Conservation (phyloP, 2,329 filamentous ascomycete genomes). For the Biscogniauxia marginata region DNA sequence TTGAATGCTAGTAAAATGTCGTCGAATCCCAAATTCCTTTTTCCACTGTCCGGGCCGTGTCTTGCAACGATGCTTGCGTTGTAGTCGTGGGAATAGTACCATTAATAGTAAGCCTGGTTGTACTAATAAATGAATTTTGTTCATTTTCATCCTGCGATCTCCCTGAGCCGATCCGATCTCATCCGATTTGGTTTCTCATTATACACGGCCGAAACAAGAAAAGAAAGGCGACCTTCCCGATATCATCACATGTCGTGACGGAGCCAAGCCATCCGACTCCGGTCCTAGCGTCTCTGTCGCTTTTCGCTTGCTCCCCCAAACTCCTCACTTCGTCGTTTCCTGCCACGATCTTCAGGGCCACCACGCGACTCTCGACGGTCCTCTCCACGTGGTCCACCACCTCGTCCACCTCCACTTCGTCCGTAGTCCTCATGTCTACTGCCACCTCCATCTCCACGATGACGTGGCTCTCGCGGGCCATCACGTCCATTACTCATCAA, state of each 20-base stretch:
- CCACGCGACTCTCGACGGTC: slow-evolving; percentile 35
- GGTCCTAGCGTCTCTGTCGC: slow-evolving; percentile 46
- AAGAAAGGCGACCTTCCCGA: slow-evolving; percentile 9
- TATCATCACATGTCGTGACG: slow-evolving; percentile 9
- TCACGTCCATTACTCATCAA: slow-evolving; percentile 26
- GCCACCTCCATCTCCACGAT: slow-evolving; percentile 29
- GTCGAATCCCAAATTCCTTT: background rate
- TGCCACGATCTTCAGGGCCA: slow-evolving; percentile 36
- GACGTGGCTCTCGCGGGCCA: slow-evolving; percentile 30
- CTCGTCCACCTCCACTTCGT: slow-evolving; percentile 33
- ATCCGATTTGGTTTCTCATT: slow-evolving; percentile 8
- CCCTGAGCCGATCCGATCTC: slow-evolving; percentile 5
- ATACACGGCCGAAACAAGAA: slow-evolving; percentile 20
- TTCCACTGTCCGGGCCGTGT: background rate
- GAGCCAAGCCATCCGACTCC: slow-evolving; percentile 13
- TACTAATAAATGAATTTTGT: slow-evolving; percentile 11
- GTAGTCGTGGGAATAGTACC: background rate
- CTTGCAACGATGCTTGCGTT: background rate
- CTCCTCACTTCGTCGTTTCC: slow-evolving; percentile 51
- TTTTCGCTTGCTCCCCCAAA: slow-evolving; percentile 44
- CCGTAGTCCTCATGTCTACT: slow-evolving; percentile 32
- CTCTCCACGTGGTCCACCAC: slow-evolving; percentile 36
- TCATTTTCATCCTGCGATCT: slow-evolving; percentile 8
- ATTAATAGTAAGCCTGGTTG: slow-evolving; percentile 1
- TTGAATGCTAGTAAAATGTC: background rate